These are phyloP conservation scores for Tilletia setariae DNA, from an alignment of 1,284 basidiomycete species.

Conservation along the genomic window DNA sequence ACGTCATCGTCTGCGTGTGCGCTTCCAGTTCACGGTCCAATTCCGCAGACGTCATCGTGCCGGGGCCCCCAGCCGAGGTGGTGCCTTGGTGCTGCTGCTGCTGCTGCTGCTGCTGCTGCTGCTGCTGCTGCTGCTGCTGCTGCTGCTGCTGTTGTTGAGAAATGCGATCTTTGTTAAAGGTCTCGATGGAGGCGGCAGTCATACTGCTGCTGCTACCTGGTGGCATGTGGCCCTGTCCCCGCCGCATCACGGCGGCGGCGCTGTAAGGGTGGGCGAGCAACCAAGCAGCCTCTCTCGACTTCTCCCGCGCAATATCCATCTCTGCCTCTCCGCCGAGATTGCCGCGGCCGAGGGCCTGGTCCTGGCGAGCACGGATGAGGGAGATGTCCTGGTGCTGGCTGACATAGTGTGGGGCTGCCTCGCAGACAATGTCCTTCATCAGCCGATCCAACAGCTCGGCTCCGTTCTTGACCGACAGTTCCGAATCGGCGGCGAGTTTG, in stretches of 20 bases:
- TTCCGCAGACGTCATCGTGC: neutral
- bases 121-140: no score
- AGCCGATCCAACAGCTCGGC: conserved; percentile 95
- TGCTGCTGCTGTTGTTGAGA: neutral
- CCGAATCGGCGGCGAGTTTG: conserved; percentile 96
- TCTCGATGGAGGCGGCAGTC: neutral
- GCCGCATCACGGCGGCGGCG: conserved; percentile 2
- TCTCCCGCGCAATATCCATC: conserved; percentile 48
- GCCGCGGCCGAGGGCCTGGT: conserved; percentile 40
- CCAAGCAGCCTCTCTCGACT: conserved; percentile 30
- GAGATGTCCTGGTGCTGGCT: conserved; percentile 72
- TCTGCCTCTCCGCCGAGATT: conserved; percentile 37
- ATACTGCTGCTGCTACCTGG: neutral
- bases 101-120: no score
- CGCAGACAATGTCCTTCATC: conserved; percentile 95
- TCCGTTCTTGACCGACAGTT: conserved; percentile 95
- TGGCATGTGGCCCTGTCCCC: conserved; percentile 6
- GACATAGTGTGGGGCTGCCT: conserved; percentile 91
- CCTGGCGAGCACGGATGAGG: conserved; percentile 61
- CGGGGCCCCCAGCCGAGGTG: neutral
- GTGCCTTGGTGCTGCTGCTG: no score
- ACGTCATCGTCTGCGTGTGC: conserved; percentile 18
- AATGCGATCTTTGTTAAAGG: neutral
- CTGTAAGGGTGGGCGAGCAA: conserved; percentile 14
- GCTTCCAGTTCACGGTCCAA: conserved; percentile 16